Base-by-base conservation (phyloP, 225 moss, liverwort and hornwort species). In the Pseudisothecium myosuroides region DNA sequence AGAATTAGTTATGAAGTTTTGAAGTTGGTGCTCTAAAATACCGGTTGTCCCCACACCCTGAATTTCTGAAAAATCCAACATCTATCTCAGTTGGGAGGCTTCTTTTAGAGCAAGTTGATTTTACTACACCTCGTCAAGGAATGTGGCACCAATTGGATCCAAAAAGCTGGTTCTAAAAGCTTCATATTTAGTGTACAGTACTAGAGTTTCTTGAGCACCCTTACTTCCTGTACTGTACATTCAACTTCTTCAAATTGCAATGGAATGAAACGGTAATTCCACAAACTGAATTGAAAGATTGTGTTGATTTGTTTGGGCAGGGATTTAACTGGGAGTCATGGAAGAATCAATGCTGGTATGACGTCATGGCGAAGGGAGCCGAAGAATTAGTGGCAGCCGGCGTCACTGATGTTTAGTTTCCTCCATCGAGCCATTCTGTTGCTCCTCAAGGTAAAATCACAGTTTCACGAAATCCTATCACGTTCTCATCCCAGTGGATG, bases 261-360 rank as follows among this genome's bases (percentile, higher is more conserved):
- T 72, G 7, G 24, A 72, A 43, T 43, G 62, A 43, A 71, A 59
- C 72, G 23, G 59, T n/a, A 8, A 43, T 41, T 72, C 19, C 54
- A 83, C 39, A 20, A 68, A 39, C 10, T 39, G 74, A 58, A 56
- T 28, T 11, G 58, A 62, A 29, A 61, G 14, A 4, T 43, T 54
- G 15, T 81, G 62, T 71, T 63, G 43, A 22, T 32, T 66, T 74
- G 67, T 10, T 86, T 50, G 50, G 23, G 18, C 91, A 98, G 96
- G 98, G 95, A 26, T 96, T 97, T 50, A 96, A 96, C 63, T 97
- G 97, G 97, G 97, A 97, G 90, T 97, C 97, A 1, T 96, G 94
- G 95, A 95, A 90, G 89, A 92, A 84, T 14, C 76, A 92, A 5
- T 92, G 91, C 92, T 97, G 97, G 97, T 97, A 97, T 45, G 95